These are phyloP conservation scores for Abortiporus biennis DNA, from an alignment of 1,284 basidiomycete species.

Conservation along the genomic window DNA sequence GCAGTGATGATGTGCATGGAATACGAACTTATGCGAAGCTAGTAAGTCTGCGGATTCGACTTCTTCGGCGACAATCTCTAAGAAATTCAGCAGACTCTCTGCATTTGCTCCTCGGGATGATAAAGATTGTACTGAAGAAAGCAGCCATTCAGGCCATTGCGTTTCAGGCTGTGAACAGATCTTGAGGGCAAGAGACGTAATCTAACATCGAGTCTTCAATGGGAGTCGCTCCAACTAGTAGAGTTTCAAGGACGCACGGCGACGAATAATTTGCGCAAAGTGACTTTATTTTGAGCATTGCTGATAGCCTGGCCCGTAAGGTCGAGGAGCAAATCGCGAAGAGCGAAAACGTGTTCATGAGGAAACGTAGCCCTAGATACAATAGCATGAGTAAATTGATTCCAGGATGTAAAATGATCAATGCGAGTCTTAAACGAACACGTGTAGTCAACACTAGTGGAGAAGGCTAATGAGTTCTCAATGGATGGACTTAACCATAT, in stretches of 20 bases:
- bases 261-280: constrained; percentile 81
- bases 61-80: constrained; percentile 83
- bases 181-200: constrained; percentile 72
- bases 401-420: no score
- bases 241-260: constrained; percentile 47
- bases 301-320: constrained; percentile 55
- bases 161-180: constrained; percentile 51
- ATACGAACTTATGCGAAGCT: constrained; percentile 64
- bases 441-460: no score
- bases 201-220: constrained; percentile 29
- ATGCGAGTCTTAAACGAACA: no score
- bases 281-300: constrained; percentile 54
- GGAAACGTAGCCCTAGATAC: constrained; percentile 55
- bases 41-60: constrained; percentile 68
- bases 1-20: not conserved
- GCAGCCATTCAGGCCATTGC: constrained; percentile 71
- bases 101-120: constrained; percentile 48
- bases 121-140: constrained; percentile 50
- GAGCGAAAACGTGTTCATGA: constrained; percentile 38
- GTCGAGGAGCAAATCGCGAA: constrained; percentile 60
- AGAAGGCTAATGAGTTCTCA: no score
- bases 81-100: constrained; percentile 67
- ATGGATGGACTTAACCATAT: no score
- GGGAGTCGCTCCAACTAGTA: not conserved
- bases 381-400: no score